Base-by-base conservation (phyloP, 2,329 filamentous ascomycete genomes). In the Sarocladium oryzae region DNA sequence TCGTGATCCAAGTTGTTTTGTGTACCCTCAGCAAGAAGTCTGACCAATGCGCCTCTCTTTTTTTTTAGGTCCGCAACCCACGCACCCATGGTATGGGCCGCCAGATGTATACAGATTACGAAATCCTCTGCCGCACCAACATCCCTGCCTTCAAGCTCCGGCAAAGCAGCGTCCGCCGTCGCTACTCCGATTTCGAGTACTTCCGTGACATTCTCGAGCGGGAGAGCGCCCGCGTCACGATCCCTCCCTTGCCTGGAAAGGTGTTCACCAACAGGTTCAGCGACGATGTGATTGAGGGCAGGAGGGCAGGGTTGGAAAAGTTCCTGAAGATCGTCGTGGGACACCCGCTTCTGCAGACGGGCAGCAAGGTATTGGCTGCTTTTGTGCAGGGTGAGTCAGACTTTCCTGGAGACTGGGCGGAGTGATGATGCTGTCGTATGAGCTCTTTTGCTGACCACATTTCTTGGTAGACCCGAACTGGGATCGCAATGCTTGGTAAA, bases 141-240 rank as follows among this genome's bases (percentile, higher is more conserved):
- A 99, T 99, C 66, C 93, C 93, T 53, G 91, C 93, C 61, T 99
- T 99, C 81, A 97, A 97, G 76, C 84, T 96, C 61, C 89, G 91
- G 59, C 82, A 88, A 66, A 90, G 85, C 57, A 82, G 84, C 60
- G 93, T 99, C 56, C 89, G 91, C 60, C 85, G 93, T 56, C 89
- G 93, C 50, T 99, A 99, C 76, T 93, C 87, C 52, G 93, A 99
- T 70, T 99, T 99, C 68, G 93, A 99, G 74, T 92, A 96, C 73
- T 99, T 99, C 70, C 88, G 93, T 66, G 93, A 99, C 70, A 95
- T 97, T 57, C 82, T 99, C 54, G 93, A 99, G 80, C 85, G 93
- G 60, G 93, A 99, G 73, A 88, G 83, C 61, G 91, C 91, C 53
- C 82, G 92, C 57, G 93, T 99, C 53, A 96, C 90, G 20, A 99